Conservation (phyloP, 2,329 filamentous ascomycete genomes). For the Blastomyces parvus region DNA sequence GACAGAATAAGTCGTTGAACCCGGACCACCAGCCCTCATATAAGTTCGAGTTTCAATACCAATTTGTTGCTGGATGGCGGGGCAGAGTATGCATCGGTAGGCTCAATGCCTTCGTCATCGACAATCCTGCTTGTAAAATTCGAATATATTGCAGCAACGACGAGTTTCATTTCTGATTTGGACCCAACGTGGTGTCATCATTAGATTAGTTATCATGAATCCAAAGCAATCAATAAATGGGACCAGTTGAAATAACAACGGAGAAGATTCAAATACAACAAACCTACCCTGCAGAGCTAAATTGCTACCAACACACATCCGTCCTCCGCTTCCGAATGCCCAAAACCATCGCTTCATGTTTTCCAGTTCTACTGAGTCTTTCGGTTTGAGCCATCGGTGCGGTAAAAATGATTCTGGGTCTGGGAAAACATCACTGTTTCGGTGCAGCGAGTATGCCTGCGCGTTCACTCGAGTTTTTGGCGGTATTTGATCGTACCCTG, state of each 20-base stretch:
- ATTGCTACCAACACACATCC: constrained; percentile 44
- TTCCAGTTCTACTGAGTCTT: constrained; percentile 30
- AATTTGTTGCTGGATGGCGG: constrained; percentile 50
- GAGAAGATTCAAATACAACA: neutral
- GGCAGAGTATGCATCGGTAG: constrained; percentile 55
- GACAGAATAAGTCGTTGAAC: neutral
- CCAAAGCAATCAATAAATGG: neutral
- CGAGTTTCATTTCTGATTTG: constrained; percentile 59
- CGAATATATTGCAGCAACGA: constrained; percentile 60
- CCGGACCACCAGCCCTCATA: constrained; percentile 11
- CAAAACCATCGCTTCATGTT: constrained; percentile 42
- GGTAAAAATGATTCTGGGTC: constrained; percentile 41
- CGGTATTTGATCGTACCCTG: constrained; percentile 34
- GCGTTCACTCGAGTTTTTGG: constrained; percentile 37
- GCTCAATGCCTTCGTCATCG: constrained; percentile 55
- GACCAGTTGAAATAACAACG: neutral
- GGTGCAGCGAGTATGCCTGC: constrained; percentile 45
- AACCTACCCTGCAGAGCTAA: constrained; percentile 38
- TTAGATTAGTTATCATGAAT: neutral
- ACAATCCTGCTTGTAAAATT: constrained; percentile 54
- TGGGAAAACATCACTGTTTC: constrained; percentile 41
- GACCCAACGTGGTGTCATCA: neutral
- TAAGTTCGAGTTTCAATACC: constrained; percentile 45
- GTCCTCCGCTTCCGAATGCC: constrained; percentile 42
- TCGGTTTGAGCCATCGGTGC: constrained; percentile 40